These are phyloP conservation scores for Ganoderma lingzhi DNA, from an alignment of 1,284 basidiomycete genomes.

Conservation along the genomic window DNA sequence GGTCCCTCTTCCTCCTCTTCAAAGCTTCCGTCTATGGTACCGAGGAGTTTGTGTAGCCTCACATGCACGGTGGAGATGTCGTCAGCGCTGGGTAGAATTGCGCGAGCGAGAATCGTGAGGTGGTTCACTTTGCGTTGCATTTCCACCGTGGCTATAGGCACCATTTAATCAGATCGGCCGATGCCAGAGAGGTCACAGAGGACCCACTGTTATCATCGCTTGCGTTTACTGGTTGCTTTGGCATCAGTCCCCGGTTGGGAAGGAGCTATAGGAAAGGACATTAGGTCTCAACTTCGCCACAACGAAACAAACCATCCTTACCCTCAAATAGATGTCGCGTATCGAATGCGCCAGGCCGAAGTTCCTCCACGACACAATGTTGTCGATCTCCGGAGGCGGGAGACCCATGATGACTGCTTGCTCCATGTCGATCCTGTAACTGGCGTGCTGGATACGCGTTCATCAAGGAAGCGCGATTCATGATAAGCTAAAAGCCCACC, in stretches of 20 bases:
- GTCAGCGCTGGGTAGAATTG: constrained; percentile 45
- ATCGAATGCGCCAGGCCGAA: constrained; percentile 55
- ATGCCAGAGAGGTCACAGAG: no score
- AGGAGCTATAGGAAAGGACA: constrained; percentile 25
- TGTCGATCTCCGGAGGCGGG: constrained; percentile 50
- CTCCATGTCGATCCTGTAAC: constrained; percentile 52
- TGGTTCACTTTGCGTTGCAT: constrained; percentile 41
- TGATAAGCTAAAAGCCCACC: constrained; percentile 37
- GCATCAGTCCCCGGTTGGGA: constrained; percentile 31
- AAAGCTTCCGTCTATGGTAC: constrained; percentile 35
- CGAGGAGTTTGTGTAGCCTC: constrained; percentile 44
- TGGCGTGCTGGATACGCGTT: constrained; percentile 46
- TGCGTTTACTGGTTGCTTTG: constrained; percentile 18
- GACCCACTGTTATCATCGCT: constrained; percentile 21
- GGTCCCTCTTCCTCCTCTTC: constrained; percentile 5
- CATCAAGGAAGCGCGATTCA: not conserved
- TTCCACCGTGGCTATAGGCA: constrained; percentile 16
- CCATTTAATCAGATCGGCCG: not conserved
- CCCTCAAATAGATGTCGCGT: constrained; percentile 47
- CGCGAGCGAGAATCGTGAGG: constrained; percentile 43
- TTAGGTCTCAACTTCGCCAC: not conserved
- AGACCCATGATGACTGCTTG: constrained; percentile 57
- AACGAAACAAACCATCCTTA: constrained; percentile 23
- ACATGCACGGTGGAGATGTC: constrained; percentile 30
- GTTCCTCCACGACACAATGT: constrained; percentile 49